Percentiles rank a stretch among this genome's conserved stretches.
Evolutionary conservation across 768 basidiomycete genomes (phyloP).

Genomic region (Sarcodon sp.): DNA sequence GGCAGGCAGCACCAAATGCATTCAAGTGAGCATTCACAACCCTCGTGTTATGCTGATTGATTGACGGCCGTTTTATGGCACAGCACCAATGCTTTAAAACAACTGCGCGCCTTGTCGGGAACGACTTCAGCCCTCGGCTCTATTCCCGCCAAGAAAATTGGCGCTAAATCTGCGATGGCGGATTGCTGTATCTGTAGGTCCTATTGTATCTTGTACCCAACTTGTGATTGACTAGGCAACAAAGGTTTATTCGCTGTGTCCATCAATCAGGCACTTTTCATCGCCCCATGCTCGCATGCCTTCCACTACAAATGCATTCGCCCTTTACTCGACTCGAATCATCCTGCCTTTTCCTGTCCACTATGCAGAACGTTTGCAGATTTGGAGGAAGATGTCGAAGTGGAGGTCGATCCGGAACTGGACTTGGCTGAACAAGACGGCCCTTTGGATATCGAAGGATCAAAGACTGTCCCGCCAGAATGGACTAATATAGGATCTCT

Average conservation of each 20-base stretch:
- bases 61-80: constrained; percentile 2
- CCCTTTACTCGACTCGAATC: constrained; percentile 77
- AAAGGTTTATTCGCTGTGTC: constrained; percentile 73
- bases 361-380: constrained; percentile 92
- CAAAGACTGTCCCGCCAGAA: not conserved
- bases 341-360: constrained; percentile 90
- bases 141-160: constrained; percentile 12
- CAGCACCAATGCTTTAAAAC: constrained; percentile 68
- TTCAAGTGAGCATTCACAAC: constrained; percentile 58
- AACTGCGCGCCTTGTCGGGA: constrained; percentile 59
- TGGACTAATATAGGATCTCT: too few species aligned
- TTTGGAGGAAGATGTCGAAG: constrained; percentile 90
- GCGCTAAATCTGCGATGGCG: constrained; percentile 32
- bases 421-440: constrained; percentile 12
- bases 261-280: constrained; percentile 92
- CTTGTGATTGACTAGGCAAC: not conserved
- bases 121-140: constrained; percentile 12
- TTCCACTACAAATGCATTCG: constrained; percentile 97
- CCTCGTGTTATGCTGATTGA: constrained; percentile 1
- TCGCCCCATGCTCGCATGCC: constrained; percentile 94
- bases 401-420: constrained; percentile 28
- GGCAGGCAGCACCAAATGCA: constrained; percentile 79
- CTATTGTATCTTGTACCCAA: not conserved
- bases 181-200: constrained; percentile 91
- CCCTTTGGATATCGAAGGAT: not conserved